phyloP scores from a whole-genome alignment of 2,329 filamentous ascomycete genomes.

The Kalmusia sp. region DNA sequence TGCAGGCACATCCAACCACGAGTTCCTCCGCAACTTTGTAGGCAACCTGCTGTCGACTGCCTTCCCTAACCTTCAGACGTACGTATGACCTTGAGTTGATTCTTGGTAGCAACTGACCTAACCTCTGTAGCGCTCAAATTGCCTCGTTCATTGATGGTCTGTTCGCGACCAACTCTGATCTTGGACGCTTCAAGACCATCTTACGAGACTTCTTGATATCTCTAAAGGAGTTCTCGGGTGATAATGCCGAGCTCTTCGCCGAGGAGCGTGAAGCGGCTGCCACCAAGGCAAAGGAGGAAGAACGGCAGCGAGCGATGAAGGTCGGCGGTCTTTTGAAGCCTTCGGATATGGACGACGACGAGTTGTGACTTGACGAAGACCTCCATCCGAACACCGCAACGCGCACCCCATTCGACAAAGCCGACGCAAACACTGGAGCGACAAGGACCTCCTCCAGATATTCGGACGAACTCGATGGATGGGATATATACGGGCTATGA shows the following conservation, averaged over 20 bases:
- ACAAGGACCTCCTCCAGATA: slow-evolving; percentile 17
- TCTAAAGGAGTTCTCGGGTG: slow-evolving; percentile 93
- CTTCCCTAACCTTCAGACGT: slow-evolving; percentile 92
- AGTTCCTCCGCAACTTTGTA: slow-evolving; percentile 90
- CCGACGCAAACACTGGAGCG: slow-evolving; percentile 10
- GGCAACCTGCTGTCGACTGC: slow-evolving; percentile 84
- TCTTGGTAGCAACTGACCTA: slow-evolving; percentile 19
- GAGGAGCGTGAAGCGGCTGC: slow-evolving; percentile 95
- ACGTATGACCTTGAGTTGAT: slow-evolving; percentile 57
- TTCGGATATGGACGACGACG: slow-evolving; percentile 85
- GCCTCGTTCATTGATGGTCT: slow-evolving; percentile 87
- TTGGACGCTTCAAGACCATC: slow-evolving; percentile 94
- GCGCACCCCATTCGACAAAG: slow-evolving; percentile 46
- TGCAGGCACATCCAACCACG: slow-evolving; percentile 83
- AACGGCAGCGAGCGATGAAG: slow-evolving; percentile 91
- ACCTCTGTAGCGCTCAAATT: slow-evolving; percentile 75
- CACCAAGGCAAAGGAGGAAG: slow-evolving; percentile 82
- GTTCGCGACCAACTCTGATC: slow-evolving; percentile 85
- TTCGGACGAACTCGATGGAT: slow-evolving; percentile 61
- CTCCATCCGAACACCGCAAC: slow-evolving; percentile 43
- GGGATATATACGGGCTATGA: slow-evolving; percentile 68
- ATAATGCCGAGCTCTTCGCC: slow-evolving; percentile 91
- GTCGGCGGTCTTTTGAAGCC: slow-evolving; percentile 96
- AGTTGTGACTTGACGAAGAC: slow-evolving; percentile 76
- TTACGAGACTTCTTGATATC: slow-evolving; percentile 97